Evolutionary conservation across 2,329 filamentous ascomycete genomes (phyloP).

Genomic region (Berkeleyomyces basicola): DNA sequence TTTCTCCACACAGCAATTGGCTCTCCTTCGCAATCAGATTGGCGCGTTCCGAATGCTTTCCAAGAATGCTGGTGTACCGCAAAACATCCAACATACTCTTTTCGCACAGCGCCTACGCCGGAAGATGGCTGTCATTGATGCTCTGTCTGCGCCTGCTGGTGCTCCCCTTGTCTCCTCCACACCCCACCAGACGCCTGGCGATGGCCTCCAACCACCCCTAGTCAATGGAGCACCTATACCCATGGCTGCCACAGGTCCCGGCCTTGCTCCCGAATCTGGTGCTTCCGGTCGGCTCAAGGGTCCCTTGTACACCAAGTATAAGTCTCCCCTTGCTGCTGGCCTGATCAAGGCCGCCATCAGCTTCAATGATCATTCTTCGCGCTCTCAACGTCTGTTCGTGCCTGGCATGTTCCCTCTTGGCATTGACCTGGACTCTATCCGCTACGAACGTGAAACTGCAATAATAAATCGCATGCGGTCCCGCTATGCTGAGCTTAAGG

Average conservation of each 20-base stretch:
- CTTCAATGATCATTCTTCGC: constrained; percentile 62
- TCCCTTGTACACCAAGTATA: constrained; percentile 53
- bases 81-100: constrained; percentile 64
- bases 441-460: constrained; percentile 73
- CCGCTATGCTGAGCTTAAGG: constrained; percentile 68
- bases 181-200: constrained; percentile 18
- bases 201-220: constrained; percentile 7
- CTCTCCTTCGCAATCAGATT: constrained; percentile 69
- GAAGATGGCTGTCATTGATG: constrained; percentile 29
- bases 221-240: constrained; percentile 17
- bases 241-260: constrained; percentile 19
- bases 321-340: constrained; percentile 49
- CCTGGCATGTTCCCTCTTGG: constrained; percentile 80
- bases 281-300: constrained; percentile 23
- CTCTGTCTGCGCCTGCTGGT: constrained; percentile 21
- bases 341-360: constrained; percentile 45
- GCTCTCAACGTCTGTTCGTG: constrained; percentile 62
- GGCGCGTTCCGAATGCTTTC: constrained; percentile 78
- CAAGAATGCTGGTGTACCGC: constrained; percentile 70
- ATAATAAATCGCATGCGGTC: constrained; percentile 81
- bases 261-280: constrained; percentile 20
- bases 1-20: constrained; percentile 65
- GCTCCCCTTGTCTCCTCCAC: constrained; percentile 5
- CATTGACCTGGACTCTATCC: constrained; percentile 69
- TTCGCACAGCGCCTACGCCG: constrained; percentile 56